phyloP scores from a whole-genome alignment of 2,329 filamentous ascomycete species.

The Cladosporium sp. region DNA sequence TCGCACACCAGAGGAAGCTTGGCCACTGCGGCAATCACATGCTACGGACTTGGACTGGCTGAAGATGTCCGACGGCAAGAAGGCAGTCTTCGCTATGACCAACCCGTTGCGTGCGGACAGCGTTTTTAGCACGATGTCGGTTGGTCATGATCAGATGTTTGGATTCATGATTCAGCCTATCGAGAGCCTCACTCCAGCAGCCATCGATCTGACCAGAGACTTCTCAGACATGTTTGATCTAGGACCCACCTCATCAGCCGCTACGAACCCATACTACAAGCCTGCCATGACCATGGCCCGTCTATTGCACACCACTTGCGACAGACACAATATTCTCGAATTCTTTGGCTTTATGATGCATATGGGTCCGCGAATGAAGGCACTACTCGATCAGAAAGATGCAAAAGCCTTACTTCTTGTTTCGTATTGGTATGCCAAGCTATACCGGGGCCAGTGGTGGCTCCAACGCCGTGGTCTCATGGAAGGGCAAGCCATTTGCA shows the following conservation, averaged over 20 bases:
- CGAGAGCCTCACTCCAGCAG: slow-evolving; percentile 17
- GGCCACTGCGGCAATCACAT: slow-evolving; percentile 50
- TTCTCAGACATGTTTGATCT: slow-evolving; percentile 11
- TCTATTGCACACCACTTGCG: slow-evolving; percentile 34
- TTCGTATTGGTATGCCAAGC: slow-evolving; percentile 53
- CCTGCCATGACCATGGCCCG: slow-evolving; percentile 32
- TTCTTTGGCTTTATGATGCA: slow-evolving; percentile 48
- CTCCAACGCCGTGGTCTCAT: slow-evolving; percentile 42
- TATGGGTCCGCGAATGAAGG: slow-evolving; percentile 42
- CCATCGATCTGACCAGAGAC: slow-evolving; percentile 4
- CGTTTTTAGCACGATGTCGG: slow-evolving; percentile 37
- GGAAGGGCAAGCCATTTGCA: slow-evolving; percentile 48
- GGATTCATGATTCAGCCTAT: neutral
- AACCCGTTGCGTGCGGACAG: slow-evolving; percentile 48
- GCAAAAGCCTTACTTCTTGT: slow-evolving; percentile 51
- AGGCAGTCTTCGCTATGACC: slow-evolving; percentile 49
- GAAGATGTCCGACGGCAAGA: slow-evolving; percentile 54
- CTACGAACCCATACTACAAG: slow-evolving; percentile 28
- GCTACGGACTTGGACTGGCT: slow-evolving; percentile 55
- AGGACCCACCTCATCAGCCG: slow-evolving; percentile 11
- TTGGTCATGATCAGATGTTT: neutral
- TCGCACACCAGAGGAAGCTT: slow-evolving; percentile 43
- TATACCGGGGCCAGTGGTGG: slow-evolving; percentile 49
- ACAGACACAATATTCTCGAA: slow-evolving; percentile 39
- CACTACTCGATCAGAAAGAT: slow-evolving; percentile 49